Percentiles rank a stretch among this genome's conserved stretches.
Evolutionary conservation across 169 alveolate genomes (phyloP).

Genomic region (Eimeria sp.): DNA sequence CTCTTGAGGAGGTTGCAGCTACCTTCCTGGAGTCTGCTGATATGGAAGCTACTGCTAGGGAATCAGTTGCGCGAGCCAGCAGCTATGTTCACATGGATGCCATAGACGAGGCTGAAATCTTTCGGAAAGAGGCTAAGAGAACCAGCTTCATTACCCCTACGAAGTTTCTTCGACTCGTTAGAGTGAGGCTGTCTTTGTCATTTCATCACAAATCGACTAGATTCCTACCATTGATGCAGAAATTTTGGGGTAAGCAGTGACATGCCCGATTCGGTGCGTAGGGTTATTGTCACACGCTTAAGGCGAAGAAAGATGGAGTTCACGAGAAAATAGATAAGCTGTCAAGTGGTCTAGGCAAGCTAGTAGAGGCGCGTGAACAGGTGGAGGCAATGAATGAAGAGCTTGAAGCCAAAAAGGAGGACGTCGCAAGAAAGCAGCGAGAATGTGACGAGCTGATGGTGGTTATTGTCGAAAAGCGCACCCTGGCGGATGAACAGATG

Average conservation of each 20-base stretch:
- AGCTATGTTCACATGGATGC: constrained; percentile 93
- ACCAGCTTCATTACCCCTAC: constrained; percentile 97
- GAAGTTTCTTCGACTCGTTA: constrained; percentile 95
- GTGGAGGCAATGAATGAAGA: constrained; percentile 94
- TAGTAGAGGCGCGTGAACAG: constrained; percentile 94
- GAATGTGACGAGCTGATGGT: constrained; percentile 95
- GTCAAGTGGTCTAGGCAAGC: constrained; percentile 95
- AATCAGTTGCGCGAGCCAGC: constrained; percentile 92
- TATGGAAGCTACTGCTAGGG: constrained; percentile 88
- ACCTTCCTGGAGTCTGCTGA: constrained; percentile 90
- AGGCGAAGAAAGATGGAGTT: constrained; percentile 92
- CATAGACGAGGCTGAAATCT: constrained; percentile 87
- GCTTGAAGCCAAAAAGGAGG: constrained; percentile 93
- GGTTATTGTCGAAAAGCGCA: constrained; percentile 91
- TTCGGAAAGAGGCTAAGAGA: constrained; percentile 93
- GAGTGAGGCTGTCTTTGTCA: neutral
- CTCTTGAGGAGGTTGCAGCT: constrained; percentile 96
- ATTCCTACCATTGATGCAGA: neutral
- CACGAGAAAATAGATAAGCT: constrained; percentile 93
- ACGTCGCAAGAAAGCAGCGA: constrained; percentile 93
- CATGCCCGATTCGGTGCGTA: neutral
- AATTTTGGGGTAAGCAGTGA: neutral
- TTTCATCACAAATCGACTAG: neutral
- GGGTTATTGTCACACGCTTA: constrained; percentile 67
- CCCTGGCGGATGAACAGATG: constrained; percentile 94